Base-by-base conservation (phyloP, 352 stramenopile genomes). In the Hyaloperonospora arabidopsidis region DNA sequence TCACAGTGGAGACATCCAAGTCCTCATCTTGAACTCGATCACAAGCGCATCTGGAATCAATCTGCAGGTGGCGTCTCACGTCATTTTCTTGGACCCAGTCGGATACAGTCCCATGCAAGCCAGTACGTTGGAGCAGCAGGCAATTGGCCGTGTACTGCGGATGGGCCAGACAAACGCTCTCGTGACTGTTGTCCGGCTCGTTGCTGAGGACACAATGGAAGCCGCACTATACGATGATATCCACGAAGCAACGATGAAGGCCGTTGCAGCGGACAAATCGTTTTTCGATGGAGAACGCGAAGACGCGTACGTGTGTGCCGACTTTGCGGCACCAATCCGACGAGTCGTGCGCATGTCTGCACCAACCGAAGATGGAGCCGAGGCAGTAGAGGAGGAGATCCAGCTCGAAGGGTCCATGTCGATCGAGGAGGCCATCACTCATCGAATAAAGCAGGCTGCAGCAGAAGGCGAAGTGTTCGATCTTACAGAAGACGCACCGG, bases 1-100 rank as follows among this genome's bases (percentile, higher is more conserved):
- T 47, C 64, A 79, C 5, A 68, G 59, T 11, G 82, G 82, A 18
- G 68, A 82, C 22, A 84, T 64, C 6, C 66, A 85, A 21, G 80
- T 90, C 10, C 61, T 95, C 17, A 66, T 95, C 35, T 68, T 93
- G 35, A 87, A 90, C 50, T 83, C 82, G 45, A 72, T 89, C 32
- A 88, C 75, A 35, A 93, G 82, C 49, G 82, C 84, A 14, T 89
- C 79, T 19, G 84, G 82, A 6, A 91, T 89, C 63, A 95, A 95
- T 45, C 59, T 95, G 35, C 82, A 93, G 50, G 72, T 86, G 43
- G 84, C 84, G 14, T 89, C 79, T 6, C 84, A 92, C 36, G 76
- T 93, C 19, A 76, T 93, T 38, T 86, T 95, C 54, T 46, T 94
- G 6, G 84, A 94, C 41, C 79, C 80, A 0, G 76, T 88, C 10